Evolutionary conservation across 768 basidiomycete species (phyloP), one percentile per base, ranked within the genome.

Genomic region (Omphalotus guepiniiformis): DNA sequence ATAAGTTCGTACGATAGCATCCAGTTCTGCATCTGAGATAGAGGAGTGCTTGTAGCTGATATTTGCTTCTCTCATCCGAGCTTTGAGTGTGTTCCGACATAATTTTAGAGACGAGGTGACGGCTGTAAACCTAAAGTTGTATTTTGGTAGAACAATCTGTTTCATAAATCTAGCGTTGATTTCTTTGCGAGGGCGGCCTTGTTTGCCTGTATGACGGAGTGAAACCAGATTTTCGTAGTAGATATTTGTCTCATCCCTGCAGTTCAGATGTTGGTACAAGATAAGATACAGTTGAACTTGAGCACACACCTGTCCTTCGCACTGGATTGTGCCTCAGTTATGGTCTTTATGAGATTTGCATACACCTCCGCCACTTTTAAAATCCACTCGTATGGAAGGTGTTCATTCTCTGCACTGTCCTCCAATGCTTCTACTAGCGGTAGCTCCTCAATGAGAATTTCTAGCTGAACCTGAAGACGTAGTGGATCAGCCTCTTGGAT

Each of bases 401-500:
- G 42, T 28, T 15, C 7, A 15, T 35, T 34, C n/a, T 39, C 38
- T 13, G 22, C 30, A 19, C 16, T 12, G n/a, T n/a, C n/a, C 27
- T 52, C 51, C 6, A 63, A 43, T 5, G 42, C 56, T 16, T 47
- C 29, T 2, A 63, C 36, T 43, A 53, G 21, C 6, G 55, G 27
- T 47, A 41, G 25, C 35, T 40, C 28, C 42, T 50, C 5, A 19
- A 44, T 38, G 2, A 39, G 8, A 44, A 54, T 8, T 22, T 61
- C 55, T 23, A 47, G 23, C 9, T 61, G 56, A 19, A 61, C 50
- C 4, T 22, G 28, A 8, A 62, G 28, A 6, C 30, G 42, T 21
- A 48, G 38, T 3, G 46, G 53, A n/a, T 58, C 53, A 7, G 53
- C 53, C 9, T 58, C 55, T 19, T n/a, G n/a, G n/a, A n/a, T n/a